These are phyloP conservation scores for Clitoria ternatea DNA, from an alignment of 306 rosid species.

Conservation along the genomic window DNA sequence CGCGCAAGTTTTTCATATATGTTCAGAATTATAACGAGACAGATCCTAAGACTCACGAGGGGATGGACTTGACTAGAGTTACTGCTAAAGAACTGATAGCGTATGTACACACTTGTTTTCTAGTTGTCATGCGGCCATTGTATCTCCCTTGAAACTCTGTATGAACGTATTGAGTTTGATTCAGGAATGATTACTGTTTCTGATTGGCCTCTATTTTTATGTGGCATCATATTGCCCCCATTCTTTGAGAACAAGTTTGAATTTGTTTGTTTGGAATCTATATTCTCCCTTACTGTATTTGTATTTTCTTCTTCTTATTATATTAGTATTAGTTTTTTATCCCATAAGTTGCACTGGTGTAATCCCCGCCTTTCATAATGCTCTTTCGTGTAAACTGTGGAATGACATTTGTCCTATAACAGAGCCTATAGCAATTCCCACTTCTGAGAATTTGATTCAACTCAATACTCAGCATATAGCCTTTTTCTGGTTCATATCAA, in stretches of 20 bases:
- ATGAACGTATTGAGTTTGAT: not conserved
- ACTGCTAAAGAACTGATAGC: slow-evolving; percentile 78
- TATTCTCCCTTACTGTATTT: not conserved
- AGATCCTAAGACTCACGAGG: slow-evolving; percentile 87
- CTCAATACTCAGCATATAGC: not conserved
- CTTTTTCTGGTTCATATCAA: not conserved
- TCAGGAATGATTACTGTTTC: not conserved
- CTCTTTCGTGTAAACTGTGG: too few relatives aligned
- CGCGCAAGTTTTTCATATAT: slow-evolving; percentile 87
- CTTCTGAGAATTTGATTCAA: not conserved
- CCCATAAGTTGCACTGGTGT: not conserved
- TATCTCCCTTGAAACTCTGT: not conserved
- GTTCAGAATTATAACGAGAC: slow-evolving; percentile 75
- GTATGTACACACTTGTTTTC: slow-evolving; percentile 42
- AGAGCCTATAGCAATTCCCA: not conserved
- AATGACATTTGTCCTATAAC: too few relatives aligned
- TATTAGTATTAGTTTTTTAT: not conserved
- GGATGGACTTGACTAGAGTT: slow-evolving; percentile 84
- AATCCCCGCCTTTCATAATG: not conserved
- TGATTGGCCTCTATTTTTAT: not conserved
- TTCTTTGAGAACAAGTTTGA: not conserved
- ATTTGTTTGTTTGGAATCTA: not conserved
- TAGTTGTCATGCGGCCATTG: not conserved
- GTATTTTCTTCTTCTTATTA: not conserved
- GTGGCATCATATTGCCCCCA: not conserved